Base-by-base conservation (phyloP, 371 early-diverging fungal species). In the Smittium culicis region DNA sequence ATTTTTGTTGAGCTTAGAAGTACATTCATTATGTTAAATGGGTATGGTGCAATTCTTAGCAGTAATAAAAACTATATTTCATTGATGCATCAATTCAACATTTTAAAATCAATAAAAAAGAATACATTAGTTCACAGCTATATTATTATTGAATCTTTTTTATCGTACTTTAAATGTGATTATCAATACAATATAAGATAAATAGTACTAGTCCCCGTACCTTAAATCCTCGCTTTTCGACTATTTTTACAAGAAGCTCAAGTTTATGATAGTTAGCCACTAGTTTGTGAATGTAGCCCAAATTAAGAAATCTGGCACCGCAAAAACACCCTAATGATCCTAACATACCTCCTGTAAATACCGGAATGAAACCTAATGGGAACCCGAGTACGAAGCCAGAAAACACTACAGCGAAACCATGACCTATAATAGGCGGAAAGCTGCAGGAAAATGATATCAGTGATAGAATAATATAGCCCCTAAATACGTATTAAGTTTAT, bases 31-130 rank as follows among this genome's bases (percentile, higher is more conserved):
- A 88, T 64, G 62, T 83, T 84, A 73, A 78, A 88, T 28, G 91
- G 91, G 72, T 89, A 90, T 0, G 91, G 91, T 2, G 88, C 87
- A 24, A 88, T 54, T 1, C 89, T 80, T 65, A 88, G 84, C 32
- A 90, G 68, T 3, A 85, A 70, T 62, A 86, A 74, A 5, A 88
- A 72, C n/a, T n/a, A n/a, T n/a, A n/a, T n/a, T n/a, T n/a, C n/a
- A n/a, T n/a, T n/a, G n/a, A n/a, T n/a, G n/a, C n/a, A n/a, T n/a
- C n/a, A n/a, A n/a, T n/a, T n/a, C n/a, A n/a, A n/a, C n/a, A n/a
- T n/a, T n/a, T n/a, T n/a, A n/a, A n/a, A n/a, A n/a, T n/a, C n/a
- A n/a, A n/a, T n/a, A n/a, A n/a, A n/a, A n/a, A n/a, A n/a, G n/a
- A n/a, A n/a, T n/a, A n/a, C n/a, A n/a, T n/a, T n/a, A n/a, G n/a